Percentiles rank a stretch among this genome's conserved stretches.
Evolutionary conservation across 2,329 filamentous ascomycete genomes (phyloP).

Genomic region (Neonectria faginata): DNA sequence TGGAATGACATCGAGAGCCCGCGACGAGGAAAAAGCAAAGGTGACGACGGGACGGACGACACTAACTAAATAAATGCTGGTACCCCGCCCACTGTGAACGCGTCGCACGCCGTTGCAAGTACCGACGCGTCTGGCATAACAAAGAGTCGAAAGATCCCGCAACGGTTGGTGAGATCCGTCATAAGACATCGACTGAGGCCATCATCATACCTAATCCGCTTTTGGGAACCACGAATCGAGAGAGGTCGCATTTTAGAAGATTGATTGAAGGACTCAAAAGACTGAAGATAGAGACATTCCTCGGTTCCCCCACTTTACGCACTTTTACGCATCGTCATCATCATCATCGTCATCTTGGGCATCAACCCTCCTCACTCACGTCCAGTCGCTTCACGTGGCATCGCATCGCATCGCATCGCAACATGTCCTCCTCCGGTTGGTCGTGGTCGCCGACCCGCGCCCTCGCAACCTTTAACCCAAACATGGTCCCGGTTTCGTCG

Average conservation of each 20-base stretch:
- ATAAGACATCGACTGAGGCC: neutral
- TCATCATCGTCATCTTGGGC: neutral
- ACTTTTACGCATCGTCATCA: neutral
- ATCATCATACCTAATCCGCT: neutral
- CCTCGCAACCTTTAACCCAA: neutral
- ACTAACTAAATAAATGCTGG: neutral
- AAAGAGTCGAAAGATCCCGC: neutral
- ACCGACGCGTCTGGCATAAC: neutral
- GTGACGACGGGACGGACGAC: neutral
- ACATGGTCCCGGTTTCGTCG: neutral
- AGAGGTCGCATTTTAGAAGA: neutral
- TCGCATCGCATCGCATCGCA: neutral
- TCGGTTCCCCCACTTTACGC: neutral
- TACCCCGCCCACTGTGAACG: conserved; percentile 1
- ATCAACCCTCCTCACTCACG: neutral
- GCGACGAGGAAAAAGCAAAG: neutral
- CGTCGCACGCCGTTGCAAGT: neutral
- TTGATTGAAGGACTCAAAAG: neutral
- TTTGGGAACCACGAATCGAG: neutral
- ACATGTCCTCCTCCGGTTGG: conserved; percentile 18
- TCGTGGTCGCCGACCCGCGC: conserved; percentile 17
- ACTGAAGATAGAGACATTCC: neutral
- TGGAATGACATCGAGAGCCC: neutral
- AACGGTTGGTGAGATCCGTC: neutral
- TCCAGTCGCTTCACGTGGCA: neutral